Conservation (phyloP, 1,284 basidiomycete species). For the Cryptococcus sp. region DNA sequence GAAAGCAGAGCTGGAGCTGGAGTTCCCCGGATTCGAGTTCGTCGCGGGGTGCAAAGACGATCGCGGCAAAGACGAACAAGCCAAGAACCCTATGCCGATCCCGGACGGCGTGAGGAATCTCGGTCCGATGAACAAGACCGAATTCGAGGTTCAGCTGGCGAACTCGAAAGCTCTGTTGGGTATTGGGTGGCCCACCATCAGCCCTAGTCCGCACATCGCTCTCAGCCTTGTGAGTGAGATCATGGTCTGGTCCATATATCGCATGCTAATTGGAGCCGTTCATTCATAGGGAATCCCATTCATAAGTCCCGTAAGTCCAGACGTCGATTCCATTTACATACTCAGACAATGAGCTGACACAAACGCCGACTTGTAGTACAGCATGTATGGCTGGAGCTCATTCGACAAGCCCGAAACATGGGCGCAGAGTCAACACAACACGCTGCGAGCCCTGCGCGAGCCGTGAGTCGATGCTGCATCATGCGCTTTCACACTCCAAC, state of each 20-base stretch:
- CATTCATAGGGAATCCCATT: slow-evolving; percentile 17
- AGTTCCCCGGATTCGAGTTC: slow-evolving; percentile 34
- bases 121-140: slow-evolving; percentile 16
- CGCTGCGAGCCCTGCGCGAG: slow-evolving; percentile 7
- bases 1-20: slow-evolving; percentile 14
- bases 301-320: slow-evolving; percentile 15
- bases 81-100: slow-evolving; percentile 8
- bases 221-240: slow-evolving; percentile 13
- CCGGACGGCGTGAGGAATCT: slow-evolving; percentile 23
- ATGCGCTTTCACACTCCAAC: neutral
- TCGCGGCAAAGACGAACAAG: slow-evolving; percentile 5
- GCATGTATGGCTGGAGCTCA: slow-evolving; percentile 6
- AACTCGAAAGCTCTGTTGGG: slow-evolving; percentile 25
- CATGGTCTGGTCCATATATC: too few species aligned
- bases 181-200: slow-evolving; percentile 22
- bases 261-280: too few species aligned
- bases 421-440: slow-evolving; percentile 14
- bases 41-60: slow-evolving; percentile 22
- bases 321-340: too few species aligned
- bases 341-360: neutral
- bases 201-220: slow-evolving; percentile 24
- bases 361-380: slow-evolving; percentile 1
- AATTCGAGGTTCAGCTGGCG: slow-evolving; percentile 20
- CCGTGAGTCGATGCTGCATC: slow-evolving; percentile 6
- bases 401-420: slow-evolving; percentile 10